A percentile compares a stretch with the other conserved stretches of the same genome.
Conservation (phyloP, 176 grass and related monocot genomes). For the Stipa capillata region DNA sequence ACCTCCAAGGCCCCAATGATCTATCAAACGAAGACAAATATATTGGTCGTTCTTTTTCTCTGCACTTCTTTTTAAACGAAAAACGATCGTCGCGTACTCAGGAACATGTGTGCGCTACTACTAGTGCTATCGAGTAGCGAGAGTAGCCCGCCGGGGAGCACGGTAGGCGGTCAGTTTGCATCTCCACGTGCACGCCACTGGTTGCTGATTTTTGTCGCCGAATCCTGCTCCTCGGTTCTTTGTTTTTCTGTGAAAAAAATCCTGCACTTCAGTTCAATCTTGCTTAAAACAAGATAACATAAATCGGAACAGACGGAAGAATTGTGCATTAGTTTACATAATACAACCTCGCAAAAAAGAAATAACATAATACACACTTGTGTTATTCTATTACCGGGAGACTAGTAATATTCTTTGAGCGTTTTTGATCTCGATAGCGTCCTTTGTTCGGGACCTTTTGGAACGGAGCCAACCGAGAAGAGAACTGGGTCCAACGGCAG, state of each 20-base stretch:
- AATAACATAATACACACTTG: no score
- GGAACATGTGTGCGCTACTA: background rate
- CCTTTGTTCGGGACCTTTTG: background rate
- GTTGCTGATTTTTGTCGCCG: background rate
- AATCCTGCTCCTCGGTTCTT: slow-evolving; percentile 9
- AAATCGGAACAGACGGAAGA: no score
- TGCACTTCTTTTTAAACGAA: background rate
- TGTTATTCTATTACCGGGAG: no score
- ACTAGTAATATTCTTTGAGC: background rate
- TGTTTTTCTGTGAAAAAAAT: no score
- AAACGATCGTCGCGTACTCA: background rate
- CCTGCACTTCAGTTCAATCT: no score
- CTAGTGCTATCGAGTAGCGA: background rate
- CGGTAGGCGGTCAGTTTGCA: background rate
- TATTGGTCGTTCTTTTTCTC: no score
- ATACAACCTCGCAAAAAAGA: no score
- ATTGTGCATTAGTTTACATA: background rate
- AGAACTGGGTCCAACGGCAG: background rate
- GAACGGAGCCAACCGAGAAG: background rate
- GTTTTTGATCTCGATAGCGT: background rate
- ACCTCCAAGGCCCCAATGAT: no score
- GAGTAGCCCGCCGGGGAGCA: background rate
- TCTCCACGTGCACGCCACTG: slow-evolving; percentile 1
- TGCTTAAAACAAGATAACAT: background rate
- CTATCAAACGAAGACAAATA: no score